Conservation (phyloP, 768 basidiomycete genomes). For the Kwoniella bestiolae region DNA sequence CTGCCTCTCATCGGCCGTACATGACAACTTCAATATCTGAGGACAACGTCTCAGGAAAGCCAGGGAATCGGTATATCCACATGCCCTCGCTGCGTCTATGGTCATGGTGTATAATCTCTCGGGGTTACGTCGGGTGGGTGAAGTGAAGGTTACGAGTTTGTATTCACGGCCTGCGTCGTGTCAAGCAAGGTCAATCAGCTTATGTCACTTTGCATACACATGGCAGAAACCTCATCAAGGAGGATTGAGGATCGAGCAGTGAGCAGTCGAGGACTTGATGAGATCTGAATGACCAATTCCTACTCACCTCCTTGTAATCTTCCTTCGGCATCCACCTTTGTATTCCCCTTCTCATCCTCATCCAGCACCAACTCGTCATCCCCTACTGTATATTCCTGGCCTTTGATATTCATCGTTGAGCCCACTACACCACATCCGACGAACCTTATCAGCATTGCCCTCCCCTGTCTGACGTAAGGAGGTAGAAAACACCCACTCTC, state of each 20-base stretch:
- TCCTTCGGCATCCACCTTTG: conserved; percentile 86
- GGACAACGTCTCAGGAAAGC: conserved; percentile 95
- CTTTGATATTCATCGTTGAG: conserved; percentile 62
- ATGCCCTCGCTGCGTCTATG: conserved; percentile 94
- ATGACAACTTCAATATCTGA: conserved; percentile 86
- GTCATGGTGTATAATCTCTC: conserved; percentile 90
- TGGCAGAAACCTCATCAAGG: no score
- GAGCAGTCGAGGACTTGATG: no score
- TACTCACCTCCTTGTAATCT: conserved; percentile 78
- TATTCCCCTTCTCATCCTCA: conserved; percentile 82
- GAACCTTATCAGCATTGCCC: conserved; percentile 4
- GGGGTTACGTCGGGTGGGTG: conserved; percentile 76
- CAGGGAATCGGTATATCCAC: conserved; percentile 95
- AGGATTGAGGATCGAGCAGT: no score
- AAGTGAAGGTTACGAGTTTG: conserved; percentile 85
- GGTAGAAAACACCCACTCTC: conserved; percentile 19
- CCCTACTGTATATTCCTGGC: conserved; percentile 74
- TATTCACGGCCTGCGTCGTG: conserved; percentile 72
- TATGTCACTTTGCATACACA: no score
- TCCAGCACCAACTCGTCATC: conserved; percentile 87
- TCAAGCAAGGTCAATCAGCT: no score
- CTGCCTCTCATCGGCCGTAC: conserved; percentile 88
- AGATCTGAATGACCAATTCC: background rate
- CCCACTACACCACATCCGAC: conserved; percentile 17
- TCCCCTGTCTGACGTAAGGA: no score